Conservation (phyloP, 192 early-diverging fungal genomes). For the Phycomyces blakesleeanus region DNA sequence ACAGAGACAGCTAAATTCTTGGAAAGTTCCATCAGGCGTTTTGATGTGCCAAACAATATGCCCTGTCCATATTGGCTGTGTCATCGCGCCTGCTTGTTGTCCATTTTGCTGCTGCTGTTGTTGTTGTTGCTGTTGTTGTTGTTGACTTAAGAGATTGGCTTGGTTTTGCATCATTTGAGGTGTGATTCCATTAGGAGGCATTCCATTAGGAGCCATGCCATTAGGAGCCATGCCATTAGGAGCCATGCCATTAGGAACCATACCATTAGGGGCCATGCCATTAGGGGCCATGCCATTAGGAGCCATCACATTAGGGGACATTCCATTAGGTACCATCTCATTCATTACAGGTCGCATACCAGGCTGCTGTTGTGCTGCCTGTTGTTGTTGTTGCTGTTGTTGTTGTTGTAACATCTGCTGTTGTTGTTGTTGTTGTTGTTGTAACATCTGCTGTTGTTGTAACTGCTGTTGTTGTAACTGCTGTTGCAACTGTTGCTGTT, state of each 20-base stretch:
- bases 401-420: background rate
- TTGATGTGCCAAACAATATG: slow-evolving; percentile 41
- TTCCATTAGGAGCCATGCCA: too few species aligned
- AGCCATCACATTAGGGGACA: too few species aligned
- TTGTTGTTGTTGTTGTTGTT: slow-evolving; percentile 9
- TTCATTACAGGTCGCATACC: background rate
- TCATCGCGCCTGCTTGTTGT: slow-evolving; percentile 6
- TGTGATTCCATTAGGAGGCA: background rate
- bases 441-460: slow-evolving; percentile 4
- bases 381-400: background rate
- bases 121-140: slow-evolving; percentile 19
- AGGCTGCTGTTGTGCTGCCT: background rate
- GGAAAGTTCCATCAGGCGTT: slow-evolving; percentile 20
- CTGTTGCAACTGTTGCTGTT: slow-evolving; percentile 10
- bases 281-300: too few species aligned
- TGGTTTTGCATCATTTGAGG: slow-evolving; percentile 5
- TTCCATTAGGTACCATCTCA: too few species aligned
- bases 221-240: too few species aligned
- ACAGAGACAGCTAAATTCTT: slow-evolving; percentile 38
- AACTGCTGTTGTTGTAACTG: slow-evolving; percentile 2
- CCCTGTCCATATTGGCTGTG: slow-evolving; percentile 32
- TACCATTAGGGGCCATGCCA: too few species aligned
- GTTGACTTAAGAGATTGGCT: background rate
- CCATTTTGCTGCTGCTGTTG: slow-evolving; percentile 13
- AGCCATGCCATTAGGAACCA: too few species aligned